A percentile compares a stretch with the other conserved stretches of the same genome.
These are phyloP conservation scores for Aspergillus panamensis DNA, from an alignment of 495 filamentous ascomycete genomes.

Conservation along the genomic window DNA sequence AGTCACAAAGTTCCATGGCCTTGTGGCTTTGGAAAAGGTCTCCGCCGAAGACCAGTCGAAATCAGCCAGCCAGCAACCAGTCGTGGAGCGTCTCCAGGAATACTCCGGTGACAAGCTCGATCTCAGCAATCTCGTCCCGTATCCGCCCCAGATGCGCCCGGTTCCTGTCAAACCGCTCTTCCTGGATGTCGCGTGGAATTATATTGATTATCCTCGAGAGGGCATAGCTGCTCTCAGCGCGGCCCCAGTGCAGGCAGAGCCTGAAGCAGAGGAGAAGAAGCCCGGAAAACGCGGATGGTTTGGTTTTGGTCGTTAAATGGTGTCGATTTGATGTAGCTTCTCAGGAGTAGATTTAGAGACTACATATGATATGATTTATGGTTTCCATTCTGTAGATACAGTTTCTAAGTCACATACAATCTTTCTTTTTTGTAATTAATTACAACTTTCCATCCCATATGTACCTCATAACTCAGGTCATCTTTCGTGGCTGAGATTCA, in stretches of 20 bases:
- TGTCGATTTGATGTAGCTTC: background rate
- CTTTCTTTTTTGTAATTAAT: too few relatives aligned
- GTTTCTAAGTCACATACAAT: background rate
- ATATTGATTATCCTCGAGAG: constrained; percentile 83
- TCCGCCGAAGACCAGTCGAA: constrained; percentile 30
- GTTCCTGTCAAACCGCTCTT: constrained; percentile 95
- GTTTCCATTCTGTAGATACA: background rate
- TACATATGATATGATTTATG: background rate
- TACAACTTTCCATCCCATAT: too few relatives aligned
- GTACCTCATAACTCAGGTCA: too few relatives aligned
- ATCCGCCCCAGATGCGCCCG: constrained; percentile 76
- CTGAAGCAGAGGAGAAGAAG: constrained; percentile 48
- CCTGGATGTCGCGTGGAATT: constrained; percentile 97
- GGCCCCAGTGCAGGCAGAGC: constrained; percentile 27
- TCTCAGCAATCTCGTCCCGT: constrained; percentile 75
- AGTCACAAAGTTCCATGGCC: constrained; percentile 71
- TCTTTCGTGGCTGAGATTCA: too few relatives aligned
- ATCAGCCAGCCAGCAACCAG: constrained; percentile 40
- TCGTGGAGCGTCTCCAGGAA: constrained; percentile 69
- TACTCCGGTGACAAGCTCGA: constrained; percentile 67
- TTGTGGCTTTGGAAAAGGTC: constrained; percentile 73
- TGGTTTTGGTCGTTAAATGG: constrained; percentile 69
- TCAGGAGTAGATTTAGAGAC: background rate
- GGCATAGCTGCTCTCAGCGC: constrained; percentile 14
- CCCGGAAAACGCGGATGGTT: constrained; percentile 81